Conservation (phyloP, 345 rosid species). For the Citrus medica region DNA sequence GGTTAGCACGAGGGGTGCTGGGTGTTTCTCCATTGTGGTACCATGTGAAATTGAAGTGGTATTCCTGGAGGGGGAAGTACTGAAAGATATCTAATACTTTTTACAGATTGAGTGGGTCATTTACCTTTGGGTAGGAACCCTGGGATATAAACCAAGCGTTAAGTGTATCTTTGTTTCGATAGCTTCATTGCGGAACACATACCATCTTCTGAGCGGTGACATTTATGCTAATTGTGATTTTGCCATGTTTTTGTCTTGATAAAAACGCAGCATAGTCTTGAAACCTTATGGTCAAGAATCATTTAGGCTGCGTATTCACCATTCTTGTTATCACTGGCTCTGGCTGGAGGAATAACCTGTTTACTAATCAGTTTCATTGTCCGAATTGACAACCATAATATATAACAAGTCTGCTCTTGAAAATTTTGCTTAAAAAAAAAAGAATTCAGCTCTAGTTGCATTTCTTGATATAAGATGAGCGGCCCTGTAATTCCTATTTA, state of each 20-base stretch:
- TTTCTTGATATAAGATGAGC: background rate
- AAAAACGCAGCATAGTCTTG: background rate
- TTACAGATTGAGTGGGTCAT: background rate
- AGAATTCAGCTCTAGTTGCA: background rate
- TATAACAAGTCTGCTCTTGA: background rate
- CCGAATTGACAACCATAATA: background rate
- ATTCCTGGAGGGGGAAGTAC: constrained; percentile 66
- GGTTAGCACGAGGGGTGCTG: constrained; percentile 64
- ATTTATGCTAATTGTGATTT: background rate
- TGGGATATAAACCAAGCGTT: background rate
- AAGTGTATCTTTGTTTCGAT: background rate
- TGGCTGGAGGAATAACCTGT: background rate
- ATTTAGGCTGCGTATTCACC: background rate
- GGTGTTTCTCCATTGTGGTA: constrained; percentile 77
- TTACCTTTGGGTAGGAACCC: background rate
- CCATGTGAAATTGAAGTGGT: constrained; percentile 81
- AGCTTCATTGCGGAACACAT: background rate
- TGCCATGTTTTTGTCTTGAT: background rate
- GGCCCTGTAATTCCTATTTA: background rate
- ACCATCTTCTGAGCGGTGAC: background rate
- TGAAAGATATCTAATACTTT: constrained; percentile 13
- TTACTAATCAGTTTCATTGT: background rate
- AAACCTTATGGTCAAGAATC: background rate
- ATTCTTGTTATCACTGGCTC: background rate
- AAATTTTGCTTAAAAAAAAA: background rate